Percentiles rank a stretch among this genome's conserved stretches.
These are phyloP conservation scores for Syncephalastrum monosporum DNA, from an alignment of 371 early-diverging fungal species.

Conservation along the genomic window DNA sequence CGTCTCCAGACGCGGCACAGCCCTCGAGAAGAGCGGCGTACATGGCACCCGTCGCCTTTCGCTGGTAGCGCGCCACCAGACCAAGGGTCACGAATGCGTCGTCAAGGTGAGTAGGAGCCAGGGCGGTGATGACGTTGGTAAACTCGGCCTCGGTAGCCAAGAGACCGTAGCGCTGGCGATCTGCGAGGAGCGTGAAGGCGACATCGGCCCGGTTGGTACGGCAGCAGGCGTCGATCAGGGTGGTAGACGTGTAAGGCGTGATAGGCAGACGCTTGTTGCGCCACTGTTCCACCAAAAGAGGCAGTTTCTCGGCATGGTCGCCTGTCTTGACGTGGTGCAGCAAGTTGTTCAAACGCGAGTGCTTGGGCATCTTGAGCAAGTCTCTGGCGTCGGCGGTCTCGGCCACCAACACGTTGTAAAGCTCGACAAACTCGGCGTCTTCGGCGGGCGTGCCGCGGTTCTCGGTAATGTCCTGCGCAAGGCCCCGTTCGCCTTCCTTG, in stretches of 20 bases:
- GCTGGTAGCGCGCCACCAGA: constrained; percentile 14
- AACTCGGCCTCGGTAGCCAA: constrained; percentile 16
- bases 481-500: constrained; percentile 9
- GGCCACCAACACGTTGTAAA: constrained; percentile 9
- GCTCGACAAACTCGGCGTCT: constrained; percentile 1
- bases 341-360: constrained; percentile 17
- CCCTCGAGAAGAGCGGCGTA: constrained; percentile 13
- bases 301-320: constrained; percentile 23
- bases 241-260: constrained; percentile 18
- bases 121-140: constrained; percentile 9
- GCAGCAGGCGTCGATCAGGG: constrained; percentile 26
- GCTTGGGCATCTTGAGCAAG: constrained; percentile 13
- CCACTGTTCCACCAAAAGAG: constrained; percentile 38
- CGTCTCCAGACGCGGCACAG: constrained; percentile 6
- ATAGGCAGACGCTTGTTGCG: constrained; percentile 34
- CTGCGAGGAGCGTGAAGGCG: constrained; percentile 34
- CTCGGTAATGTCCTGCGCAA: background rate
- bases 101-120: constrained; percentile 8
- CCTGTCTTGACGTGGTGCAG: constrained; percentile 9
- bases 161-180: constrained; percentile 35
- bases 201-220: constrained; percentile 30
- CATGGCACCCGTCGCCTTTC: constrained; percentile 13
- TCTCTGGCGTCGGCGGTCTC: constrained; percentile 18
- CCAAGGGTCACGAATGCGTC: constrained; percentile 21
- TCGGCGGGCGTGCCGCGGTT: background rate